Evolutionary conservation across 2,329 filamentous ascomycete genomes (phyloP), one percentile per base, ranked within the genome.

Genomic region (Botryotinia calthae): DNA sequence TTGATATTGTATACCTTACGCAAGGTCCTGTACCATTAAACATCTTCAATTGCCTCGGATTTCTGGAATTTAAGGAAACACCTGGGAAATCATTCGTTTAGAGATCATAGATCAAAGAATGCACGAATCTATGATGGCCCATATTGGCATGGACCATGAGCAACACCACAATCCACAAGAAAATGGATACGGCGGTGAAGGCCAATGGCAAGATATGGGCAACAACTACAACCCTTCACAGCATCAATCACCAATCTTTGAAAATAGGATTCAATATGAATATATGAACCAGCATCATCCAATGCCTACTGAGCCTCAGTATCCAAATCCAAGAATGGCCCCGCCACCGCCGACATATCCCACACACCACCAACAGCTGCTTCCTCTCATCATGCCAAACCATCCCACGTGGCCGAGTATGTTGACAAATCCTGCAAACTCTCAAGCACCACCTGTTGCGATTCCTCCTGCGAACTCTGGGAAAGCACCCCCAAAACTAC

Each of bases 381-480:
- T 92, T 34, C 91, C 93, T 80, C 84, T 95, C 76, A 90, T 93
- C 78, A 92, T 93, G 84, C 90, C 91, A 34, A 86, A 86, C 64
- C 87, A 91, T 75, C 81, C 86, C 68, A 86, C 87, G 75, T 97
- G 93, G 93, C 93, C 93, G 12, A 95, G 93, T 81, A 91, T 94
- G 87, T 84, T 95, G 80, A 92, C 91, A 63, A 92, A 91, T 76
- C 91, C 92, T 62, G 85, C 88, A 61, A 88, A 82, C 76, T 86
- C 90, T 58, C 85, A 88, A 61, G 86, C 87, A 25, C 85, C 88
- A 59, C 86, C 87, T 22, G 81, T 89, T 69, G 83, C 88, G 56
- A 86, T 92, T 56, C 83, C 86, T 31, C 84, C 87, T 28, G 84
- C 87, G 18, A 59, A 73, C 88, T 63, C 86, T 87, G 54, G 73